Percentiles rank a stretch among this genome's conserved stretches.
Evolutionary conservation across 208 protist species (phyloP).

Genomic region (Trypanosoma congolense): DNA sequence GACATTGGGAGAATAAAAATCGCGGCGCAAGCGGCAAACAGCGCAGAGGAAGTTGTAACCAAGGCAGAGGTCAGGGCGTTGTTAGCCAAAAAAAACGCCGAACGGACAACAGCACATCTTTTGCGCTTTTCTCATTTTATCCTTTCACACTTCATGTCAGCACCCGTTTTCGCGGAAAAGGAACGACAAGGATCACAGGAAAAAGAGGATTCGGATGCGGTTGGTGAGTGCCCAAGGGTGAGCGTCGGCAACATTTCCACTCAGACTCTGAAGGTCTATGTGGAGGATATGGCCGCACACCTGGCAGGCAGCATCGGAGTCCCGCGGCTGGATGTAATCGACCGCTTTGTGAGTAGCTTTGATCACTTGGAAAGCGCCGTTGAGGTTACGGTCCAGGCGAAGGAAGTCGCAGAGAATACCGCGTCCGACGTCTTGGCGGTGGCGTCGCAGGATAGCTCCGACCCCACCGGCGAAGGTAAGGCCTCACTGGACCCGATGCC

Average conservation of each 20-base stretch:
- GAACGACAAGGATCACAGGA: too few relatives aligned
- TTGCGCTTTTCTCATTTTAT: background rate
- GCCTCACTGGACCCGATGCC: too few relatives aligned
- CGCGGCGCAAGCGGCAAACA: background rate
- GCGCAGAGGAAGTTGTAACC: background rate
- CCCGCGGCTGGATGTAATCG: background rate
- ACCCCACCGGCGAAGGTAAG: too few relatives aligned
- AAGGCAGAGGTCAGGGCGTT: conserved; percentile 1
- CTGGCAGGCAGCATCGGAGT: background rate
- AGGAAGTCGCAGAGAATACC: too few relatives aligned
- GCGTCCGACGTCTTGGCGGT: too few relatives aligned
- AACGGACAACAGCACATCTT: background rate
- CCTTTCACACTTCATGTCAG: background rate
- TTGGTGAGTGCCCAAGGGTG: background rate
- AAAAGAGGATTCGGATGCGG: too few relatives aligned
- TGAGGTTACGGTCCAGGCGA: too few relatives aligned
- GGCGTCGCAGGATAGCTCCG: too few relatives aligned
- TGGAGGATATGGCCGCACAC: background rate
- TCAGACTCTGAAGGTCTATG: background rate
- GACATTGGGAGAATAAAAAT: background rate
- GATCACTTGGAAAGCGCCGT: background rate
- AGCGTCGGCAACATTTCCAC: background rate
- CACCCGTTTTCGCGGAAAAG: too few relatives aligned
- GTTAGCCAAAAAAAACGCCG: background rate
- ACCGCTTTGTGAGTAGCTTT: background rate